Conservation (phyloP, 2,329 filamentous ascomycete species). For the Ceratocystis smalleyi region DNA sequence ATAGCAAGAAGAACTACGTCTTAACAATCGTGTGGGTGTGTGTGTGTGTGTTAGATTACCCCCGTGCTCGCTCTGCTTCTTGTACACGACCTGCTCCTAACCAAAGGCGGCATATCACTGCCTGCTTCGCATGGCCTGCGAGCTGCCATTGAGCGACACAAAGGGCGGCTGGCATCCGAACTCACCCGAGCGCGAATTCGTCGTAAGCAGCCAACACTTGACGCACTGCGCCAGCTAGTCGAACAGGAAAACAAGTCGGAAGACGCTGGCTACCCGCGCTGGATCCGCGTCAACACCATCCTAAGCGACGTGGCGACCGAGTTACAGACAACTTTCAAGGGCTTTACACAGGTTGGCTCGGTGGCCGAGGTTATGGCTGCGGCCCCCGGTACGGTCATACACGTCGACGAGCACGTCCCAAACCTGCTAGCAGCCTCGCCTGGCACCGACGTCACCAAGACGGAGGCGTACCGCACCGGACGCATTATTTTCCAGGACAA, state of each 20-base stretch:
- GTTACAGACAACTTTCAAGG: slow-evolving; percentile 56
- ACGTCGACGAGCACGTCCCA: slow-evolving; percentile 68
- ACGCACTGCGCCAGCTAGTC: slow-evolving; percentile 46
- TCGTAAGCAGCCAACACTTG: slow-evolving; percentile 51
- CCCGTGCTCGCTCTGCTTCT: slow-evolving; percentile 68
- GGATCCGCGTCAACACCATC: slow-evolving; percentile 76
- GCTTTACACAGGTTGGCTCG: slow-evolving; percentile 40
- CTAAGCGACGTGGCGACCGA: slow-evolving; percentile 56
- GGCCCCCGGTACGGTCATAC: slow-evolving; percentile 28
- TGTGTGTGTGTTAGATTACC: slow-evolving; percentile 44
- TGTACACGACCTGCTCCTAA: slow-evolving; percentile 69
- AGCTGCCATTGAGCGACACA: slow-evolving; percentile 62
- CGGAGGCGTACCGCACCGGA: slow-evolving; percentile 57
- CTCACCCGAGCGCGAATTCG: slow-evolving; percentile 65
- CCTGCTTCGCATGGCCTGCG: slow-evolving; percentile 65
- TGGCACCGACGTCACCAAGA: slow-evolving; percentile 54
- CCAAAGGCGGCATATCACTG: slow-evolving; percentile 69
- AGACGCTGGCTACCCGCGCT: slow-evolving; percentile 57
- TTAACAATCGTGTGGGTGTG: not conserved
- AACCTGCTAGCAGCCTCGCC: slow-evolving; percentile 67
- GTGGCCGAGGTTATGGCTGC: slow-evolving; percentile 41
- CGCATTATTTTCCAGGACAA: slow-evolving; percentile 88
- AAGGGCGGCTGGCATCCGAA: slow-evolving; percentile 63
- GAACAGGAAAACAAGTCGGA: slow-evolving; percentile 34
- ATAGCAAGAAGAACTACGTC: not conserved